These are phyloP conservation scores for Colletotrichum sp. DNA, from an alignment of 2,329 filamentous ascomycete species.

Conservation along the genomic window DNA sequence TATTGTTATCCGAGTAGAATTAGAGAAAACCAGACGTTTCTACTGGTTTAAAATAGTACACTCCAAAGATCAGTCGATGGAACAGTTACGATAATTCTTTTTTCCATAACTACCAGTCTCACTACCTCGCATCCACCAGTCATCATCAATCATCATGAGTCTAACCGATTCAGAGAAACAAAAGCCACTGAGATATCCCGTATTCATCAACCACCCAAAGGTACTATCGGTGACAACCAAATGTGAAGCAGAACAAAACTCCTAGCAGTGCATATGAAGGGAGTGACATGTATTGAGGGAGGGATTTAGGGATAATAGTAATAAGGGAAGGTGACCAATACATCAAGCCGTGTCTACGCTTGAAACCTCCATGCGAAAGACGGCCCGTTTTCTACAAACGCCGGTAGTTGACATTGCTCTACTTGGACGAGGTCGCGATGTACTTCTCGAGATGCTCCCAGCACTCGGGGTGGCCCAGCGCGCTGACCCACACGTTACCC, in stretches of 20 bases:
- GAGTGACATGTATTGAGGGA: background rate
- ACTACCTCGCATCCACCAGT: background rate
- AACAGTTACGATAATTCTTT: background rate
- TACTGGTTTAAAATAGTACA: too few relatives aligned
- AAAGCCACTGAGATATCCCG: background rate
- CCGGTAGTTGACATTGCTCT: background rate
- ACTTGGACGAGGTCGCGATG: background rate
- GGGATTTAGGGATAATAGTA: background rate
- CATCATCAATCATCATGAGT: background rate
- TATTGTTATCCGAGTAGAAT: too few relatives aligned
- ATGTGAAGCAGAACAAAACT: background rate
- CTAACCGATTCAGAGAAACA: background rate
- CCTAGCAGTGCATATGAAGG: background rate
- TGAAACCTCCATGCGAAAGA: too few relatives aligned
- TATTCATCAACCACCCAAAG: background rate
- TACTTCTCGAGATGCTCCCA: slow-evolving; percentile 33
- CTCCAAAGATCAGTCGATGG: fast-evolving
- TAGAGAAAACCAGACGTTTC: too few relatives aligned
- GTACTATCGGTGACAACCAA: background rate
- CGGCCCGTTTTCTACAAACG: too few relatives aligned
- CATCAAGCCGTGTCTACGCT: too few relatives aligned
- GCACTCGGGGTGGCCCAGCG: slow-evolving; percentile 24
- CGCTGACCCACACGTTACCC: slow-evolving; percentile 32
- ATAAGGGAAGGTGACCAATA: background rate
- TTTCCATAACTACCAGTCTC: background rate